A percentile compares a stretch with the other conserved stretches of the same genome.
Evolutionary conservation across 2,329 filamentous ascomycete species (phyloP).

Genomic region (Dothideomycetes sp.): DNA sequence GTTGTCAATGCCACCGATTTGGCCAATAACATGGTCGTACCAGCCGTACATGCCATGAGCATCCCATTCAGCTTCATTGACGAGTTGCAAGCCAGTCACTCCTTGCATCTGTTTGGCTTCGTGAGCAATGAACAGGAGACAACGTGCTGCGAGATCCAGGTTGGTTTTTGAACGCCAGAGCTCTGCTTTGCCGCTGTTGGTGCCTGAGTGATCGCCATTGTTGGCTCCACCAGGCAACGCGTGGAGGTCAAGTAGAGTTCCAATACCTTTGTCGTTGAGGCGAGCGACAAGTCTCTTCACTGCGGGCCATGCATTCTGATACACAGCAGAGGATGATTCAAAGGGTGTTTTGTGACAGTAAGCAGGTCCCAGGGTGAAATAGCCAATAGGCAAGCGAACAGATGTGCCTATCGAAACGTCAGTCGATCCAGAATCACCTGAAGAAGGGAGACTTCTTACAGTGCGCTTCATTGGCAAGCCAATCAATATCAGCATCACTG

Average conservation of each 20-base stretch:
- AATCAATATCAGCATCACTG: slow-evolving; percentile 43
- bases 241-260: slow-evolving; percentile 50
- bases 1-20: slow-evolving; percentile 39
- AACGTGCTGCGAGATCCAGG: slow-evolving; percentile 38
- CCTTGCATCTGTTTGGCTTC: slow-evolving; percentile 37
- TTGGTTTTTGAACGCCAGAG: slow-evolving; percentile 41
- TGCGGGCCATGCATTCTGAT: slow-evolving; percentile 44
- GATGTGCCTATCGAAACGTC: slow-evolving; percentile 33
- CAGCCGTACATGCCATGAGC: slow-evolving; percentile 47
- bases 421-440: not conserved
- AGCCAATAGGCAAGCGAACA: slow-evolving; percentile 52
- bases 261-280: slow-evolving; percentile 41
- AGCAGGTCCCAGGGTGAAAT: slow-evolving; percentile 45
- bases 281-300: slow-evolving; percentile 40
- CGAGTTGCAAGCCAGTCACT: slow-evolving; percentile 48
- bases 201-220: slow-evolving; percentile 46
- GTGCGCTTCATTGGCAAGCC: slow-evolving; percentile 43
- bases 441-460: slow-evolving; percentile 25
- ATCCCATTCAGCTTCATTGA: slow-evolving; percentile 46
- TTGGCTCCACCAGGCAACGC: slow-evolving; percentile 52
- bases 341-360: slow-evolving; percentile 47
- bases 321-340: slow-evolving; percentile 39
- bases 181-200: slow-evolving; percentile 41
- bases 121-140: slow-evolving; percentile 42
- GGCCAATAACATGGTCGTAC: slow-evolving; percentile 44